Base-by-base conservation (phyloP, 2,329 filamentous ascomycete genomes). In the Colletotrichum falcatum region DNA sequence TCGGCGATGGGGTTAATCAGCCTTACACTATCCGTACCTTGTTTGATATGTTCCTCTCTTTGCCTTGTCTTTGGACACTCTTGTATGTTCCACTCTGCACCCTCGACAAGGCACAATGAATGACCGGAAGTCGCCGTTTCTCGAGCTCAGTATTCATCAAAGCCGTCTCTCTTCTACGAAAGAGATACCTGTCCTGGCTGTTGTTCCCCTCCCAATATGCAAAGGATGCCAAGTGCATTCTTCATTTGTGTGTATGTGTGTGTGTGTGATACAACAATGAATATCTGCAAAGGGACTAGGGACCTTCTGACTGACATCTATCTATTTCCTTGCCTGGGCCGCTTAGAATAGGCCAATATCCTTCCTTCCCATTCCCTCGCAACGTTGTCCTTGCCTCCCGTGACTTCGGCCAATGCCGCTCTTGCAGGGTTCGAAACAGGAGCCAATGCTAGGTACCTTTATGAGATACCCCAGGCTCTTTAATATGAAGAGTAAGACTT, bases 301-400 rank as follows among this genome's bases (percentile, higher is more conserved):
- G n/a, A 16, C 16, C n/a, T n/a, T 33, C 14, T n/a, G 9, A 26
- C 18, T 59, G 14, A 48, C 54, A 20, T n/a, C n/a, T n/a, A n/a
- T n/a, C n/a, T 23, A 30, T 18, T 14, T 20, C 39, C 44, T 59
- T 16, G 35, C n/a, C 8, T 4, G 35, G 44, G 28, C 67, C 56
- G 44, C 49, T 63, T 53, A 35, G 51, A 67, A 28, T 62, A 66
- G 66, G 44, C 2, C 30, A 23, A 30, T 12, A 56, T 26, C 26
- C 28, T 48, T 39, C 42, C 56, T 28, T n/a, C 5, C 18, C 7
- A 30, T 55, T 35, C 26, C 49, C 49, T 44, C 51, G 44, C 58
- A 33, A 46, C 23, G n/a, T 55, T 23, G 54, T 30, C 56, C 63
- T 66, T 26, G 49, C 53, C 53, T 39, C 35, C 44, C 2, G 6